Conservation (phyloP, 202 grass and related monocot species). For the Zoysia matrella region DNA sequence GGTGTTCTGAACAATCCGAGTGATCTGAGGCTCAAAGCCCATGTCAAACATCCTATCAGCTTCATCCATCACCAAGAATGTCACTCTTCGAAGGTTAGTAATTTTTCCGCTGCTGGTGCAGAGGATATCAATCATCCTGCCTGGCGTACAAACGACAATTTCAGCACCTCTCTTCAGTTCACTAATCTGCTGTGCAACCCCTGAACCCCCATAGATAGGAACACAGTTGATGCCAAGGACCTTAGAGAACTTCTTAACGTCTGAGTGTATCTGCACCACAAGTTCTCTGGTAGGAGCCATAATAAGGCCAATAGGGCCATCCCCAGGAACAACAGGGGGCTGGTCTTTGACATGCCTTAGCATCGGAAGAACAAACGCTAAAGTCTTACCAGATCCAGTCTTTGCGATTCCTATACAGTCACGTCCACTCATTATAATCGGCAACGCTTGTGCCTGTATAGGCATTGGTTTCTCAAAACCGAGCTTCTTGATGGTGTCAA, state of each 20-base stretch:
- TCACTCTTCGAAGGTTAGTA: conserved; percentile 87
- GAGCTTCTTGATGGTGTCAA: conserved; percentile 97
- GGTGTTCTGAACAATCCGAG: conserved; percentile 87
- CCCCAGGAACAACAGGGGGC: conserved; percentile 76
- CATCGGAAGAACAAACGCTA: conserved; percentile 98
- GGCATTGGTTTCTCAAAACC: conserved; percentile 95
- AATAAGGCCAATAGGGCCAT: conserved; percentile 89
- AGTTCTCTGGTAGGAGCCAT: conserved; percentile 99
- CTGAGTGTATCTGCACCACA: conserved; percentile 91
- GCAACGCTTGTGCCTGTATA: conserved; percentile 86
- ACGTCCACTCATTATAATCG: conserved; percentile 91
- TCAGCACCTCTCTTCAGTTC: conserved; percentile 92
- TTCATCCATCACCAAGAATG: conserved; percentile 96
- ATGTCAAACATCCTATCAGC: conserved; percentile 99
- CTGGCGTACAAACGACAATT: conserved; percentile 95
- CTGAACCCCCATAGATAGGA: conserved; percentile 88
- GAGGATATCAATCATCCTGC: conserved; percentile 96
- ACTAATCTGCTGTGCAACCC: conserved; percentile 97
- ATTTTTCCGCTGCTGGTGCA: conserved; percentile 95
- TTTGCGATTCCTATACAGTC: conserved; percentile 97
- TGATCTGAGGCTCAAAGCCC: conserved; percentile 98
- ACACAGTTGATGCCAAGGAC: conserved; percentile 90
- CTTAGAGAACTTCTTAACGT: conserved; percentile 94
- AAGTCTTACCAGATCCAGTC: conserved; percentile 94
- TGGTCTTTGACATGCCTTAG: conserved; percentile 98